Evolutionary conservation across 2,329 filamentous ascomycete species (phyloP).

Genomic region (Colletotrichum plurivorum): DNA sequence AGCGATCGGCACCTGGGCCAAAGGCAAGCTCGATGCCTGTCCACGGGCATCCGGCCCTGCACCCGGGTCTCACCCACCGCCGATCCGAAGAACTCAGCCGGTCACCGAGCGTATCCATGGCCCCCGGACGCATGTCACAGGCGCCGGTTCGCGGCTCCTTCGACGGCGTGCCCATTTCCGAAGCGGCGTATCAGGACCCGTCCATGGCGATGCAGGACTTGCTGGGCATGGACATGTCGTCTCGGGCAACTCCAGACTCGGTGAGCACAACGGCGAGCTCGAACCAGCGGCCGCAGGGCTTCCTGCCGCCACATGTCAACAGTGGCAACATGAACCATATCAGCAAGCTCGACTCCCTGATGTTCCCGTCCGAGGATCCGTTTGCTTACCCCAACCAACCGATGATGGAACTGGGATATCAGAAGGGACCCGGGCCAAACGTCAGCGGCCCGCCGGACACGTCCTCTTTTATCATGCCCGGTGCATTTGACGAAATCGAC

Average conservation of each 20-base stretch:
- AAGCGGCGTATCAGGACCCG: constrained; percentile 52
- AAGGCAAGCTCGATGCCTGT: constrained; percentile 50
- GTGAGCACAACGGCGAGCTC: constrained; percentile 58
- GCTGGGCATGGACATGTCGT: constrained; percentile 60
- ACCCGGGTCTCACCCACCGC: constrained; percentile 50
- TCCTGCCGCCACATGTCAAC: constrained; percentile 48
- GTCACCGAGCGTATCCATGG: constrained; percentile 45
- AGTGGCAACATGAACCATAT: constrained; percentile 62
- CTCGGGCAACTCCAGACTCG: constrained; percentile 59
- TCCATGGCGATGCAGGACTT: constrained; percentile 59
- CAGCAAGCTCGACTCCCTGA: constrained; percentile 81
- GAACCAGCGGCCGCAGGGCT: constrained; percentile 45
- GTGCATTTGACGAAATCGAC: constrained; percentile 76
- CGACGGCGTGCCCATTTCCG: constrained; percentile 50
- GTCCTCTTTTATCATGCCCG: constrained; percentile 66
- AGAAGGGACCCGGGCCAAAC: constrained; percentile 50
- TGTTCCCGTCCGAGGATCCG: constrained; percentile 85
- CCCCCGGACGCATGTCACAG: constrained; percentile 41
- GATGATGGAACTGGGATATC: constrained; percentile 71
- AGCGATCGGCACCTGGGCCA: constrained; percentile 67
- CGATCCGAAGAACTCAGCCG: constrained; percentile 53
- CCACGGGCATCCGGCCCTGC: constrained; percentile 48
- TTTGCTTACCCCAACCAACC: constrained; percentile 86
- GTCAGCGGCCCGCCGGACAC: constrained; percentile 52
- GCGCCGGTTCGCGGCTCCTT: constrained; percentile 47